phyloP scores from a whole-genome alignment of 2,329 filamentous ascomycete species.

The Epichloe sibirici region DNA sequence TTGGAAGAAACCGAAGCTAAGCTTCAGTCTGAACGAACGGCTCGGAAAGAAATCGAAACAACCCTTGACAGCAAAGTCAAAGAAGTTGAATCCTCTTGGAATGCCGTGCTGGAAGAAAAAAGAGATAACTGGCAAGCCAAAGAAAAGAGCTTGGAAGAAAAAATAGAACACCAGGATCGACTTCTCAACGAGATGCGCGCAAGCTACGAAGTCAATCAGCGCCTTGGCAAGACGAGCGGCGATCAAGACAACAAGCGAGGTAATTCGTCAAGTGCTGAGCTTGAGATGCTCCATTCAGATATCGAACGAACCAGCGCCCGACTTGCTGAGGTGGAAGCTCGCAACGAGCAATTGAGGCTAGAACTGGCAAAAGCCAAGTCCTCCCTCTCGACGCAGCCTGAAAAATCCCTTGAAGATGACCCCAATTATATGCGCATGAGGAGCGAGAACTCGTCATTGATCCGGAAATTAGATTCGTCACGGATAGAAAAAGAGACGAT shows the following conservation, averaged over 20 bases:
- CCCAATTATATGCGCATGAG: constrained; percentile 77
- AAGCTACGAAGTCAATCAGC: constrained; percentile 90
- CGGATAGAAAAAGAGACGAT: constrained; percentile 75
- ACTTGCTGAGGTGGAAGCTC: constrained; percentile 79
- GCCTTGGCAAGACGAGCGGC: constrained; percentile 64
- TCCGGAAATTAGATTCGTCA: constrained; percentile 75
- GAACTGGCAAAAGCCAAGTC: constrained; percentile 86
- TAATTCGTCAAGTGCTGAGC: constrained; percentile 71
- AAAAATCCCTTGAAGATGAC: constrained; percentile 68
- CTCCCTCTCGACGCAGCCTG: constrained; percentile 43
- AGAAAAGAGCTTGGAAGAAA: constrained; percentile 82
- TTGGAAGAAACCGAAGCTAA: constrained; percentile 72
- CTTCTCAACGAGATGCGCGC: constrained; percentile 91
- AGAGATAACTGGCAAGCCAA: constrained; percentile 94
- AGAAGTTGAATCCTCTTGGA: constrained; percentile 84
- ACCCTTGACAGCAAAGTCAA: constrained; percentile 69
- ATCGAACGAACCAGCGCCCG: constrained; percentile 79
- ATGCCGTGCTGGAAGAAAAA: constrained; percentile 81
- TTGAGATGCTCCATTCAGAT: constrained; percentile 88
- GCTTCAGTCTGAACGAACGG: constrained; percentile 64
- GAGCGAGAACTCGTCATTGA: constrained; percentile 83
- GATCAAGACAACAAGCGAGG: constrained; percentile 43
- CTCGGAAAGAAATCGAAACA: constrained; percentile 64
- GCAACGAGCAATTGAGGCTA: constrained; percentile 84
- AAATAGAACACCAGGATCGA: constrained; percentile 86